Base-by-base conservation (phyloP, 495 filamentous ascomycete genomes). In the Penicillium pancosmium region DNA sequence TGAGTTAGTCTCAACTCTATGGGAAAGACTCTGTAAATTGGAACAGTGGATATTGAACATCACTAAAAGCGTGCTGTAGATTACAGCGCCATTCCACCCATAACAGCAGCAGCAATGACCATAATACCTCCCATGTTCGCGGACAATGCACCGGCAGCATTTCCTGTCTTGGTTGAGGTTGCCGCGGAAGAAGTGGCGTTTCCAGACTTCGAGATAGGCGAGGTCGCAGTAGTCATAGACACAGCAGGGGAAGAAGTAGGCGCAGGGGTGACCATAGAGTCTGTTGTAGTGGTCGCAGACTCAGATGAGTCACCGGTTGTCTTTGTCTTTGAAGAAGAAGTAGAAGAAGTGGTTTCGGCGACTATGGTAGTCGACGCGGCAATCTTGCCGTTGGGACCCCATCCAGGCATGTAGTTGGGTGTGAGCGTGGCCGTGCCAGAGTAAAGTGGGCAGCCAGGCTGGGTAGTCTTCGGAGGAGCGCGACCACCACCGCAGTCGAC, bases 401-500 rank as follows among this genome's bases (percentile, higher is more conserved):
- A 74, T 25, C 78, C 78, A 16, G 77, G 67, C 7, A 84, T 64
- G 64, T 74, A 86, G 56, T 65, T 76, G 4, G 83, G 77, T 21
- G 74, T 73, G 55, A 82, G 76, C 16, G 80, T 81, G 21, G 72
- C 81, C 8, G 84, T 86, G 44, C 86, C 86, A 3, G 64, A 67
- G 69, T 89, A 89, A 13, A 57, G 60, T 0, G 78, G 72, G 65
- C 86, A 89, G 8, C 85, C 86, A 1, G 85, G 85, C 27, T 84
- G 80, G 33, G 77, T 77, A 18, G 80, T 82, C 71, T 83, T 88
- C 1, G 82, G 78, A 0, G 86, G 85, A 10, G 84, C 85, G 44
- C 80, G 77, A 21, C 84, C 86, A 54, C 86, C 86, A 31, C 86
- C 86, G 65, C 86, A 88, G 77, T 87, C 84, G 57, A 84, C 74